Percentiles rank a stretch among this genome's conserved stretches.
phyloP scores from a whole-genome alignment of 2,329 filamentous ascomycete species.

The Cadophora malorum region DNA sequence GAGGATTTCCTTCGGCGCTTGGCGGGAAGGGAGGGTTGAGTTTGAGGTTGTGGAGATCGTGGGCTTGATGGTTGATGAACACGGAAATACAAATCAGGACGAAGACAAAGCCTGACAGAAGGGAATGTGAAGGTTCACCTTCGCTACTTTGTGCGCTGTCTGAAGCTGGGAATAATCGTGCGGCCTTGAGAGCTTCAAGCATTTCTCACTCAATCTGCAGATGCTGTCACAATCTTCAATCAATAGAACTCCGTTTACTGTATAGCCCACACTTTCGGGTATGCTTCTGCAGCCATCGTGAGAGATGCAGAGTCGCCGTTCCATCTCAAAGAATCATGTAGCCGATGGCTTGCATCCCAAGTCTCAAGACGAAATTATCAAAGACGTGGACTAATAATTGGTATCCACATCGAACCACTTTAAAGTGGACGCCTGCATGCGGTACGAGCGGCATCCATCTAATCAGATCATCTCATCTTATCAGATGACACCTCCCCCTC shows the following conservation, averaged over 20 bases:
- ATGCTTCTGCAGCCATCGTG: background rate
- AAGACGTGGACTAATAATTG: background rate
- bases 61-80: background rate
- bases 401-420: slow-evolving; percentile 7
- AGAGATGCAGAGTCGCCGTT: background rate
- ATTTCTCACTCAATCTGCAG: too few species aligned
- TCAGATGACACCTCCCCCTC: background rate
- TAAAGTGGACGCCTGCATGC: background rate
- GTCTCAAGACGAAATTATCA: background rate
- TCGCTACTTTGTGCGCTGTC: too few species aligned
- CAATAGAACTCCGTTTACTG: background rate
- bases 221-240: too few species aligned
- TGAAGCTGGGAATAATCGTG: too few species aligned
- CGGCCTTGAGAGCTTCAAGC: too few species aligned
- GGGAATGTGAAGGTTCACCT: background rate
- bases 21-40: background rate
- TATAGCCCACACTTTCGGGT: background rate
- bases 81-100: background rate
- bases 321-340: background rate
- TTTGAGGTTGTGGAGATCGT: background rate
- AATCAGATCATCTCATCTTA: slow-evolving; percentile 18
- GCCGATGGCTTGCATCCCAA: slow-evolving; percentile 1
- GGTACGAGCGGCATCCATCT: slow-evolving; percentile 11
- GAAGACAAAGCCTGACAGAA: background rate
- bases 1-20: background rate